Percentiles rank a stretch among this genome's conserved stretches.
Conservation (phyloP, 257 asterid genomes). For the Anisodus tanguticus region DNA sequence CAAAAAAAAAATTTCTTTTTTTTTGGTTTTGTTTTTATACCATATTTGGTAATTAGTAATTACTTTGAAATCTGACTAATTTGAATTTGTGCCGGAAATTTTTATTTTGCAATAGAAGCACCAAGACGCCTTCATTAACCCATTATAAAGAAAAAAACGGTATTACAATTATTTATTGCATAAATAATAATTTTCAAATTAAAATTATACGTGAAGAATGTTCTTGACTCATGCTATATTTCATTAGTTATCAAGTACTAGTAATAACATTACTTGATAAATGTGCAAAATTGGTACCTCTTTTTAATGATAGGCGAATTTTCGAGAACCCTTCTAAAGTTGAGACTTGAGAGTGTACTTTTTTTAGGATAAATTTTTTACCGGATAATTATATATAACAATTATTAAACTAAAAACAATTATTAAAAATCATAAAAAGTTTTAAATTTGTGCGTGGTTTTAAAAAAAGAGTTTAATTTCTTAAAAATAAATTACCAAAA, state of each 20-base stretch:
- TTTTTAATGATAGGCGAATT: too few species aligned
- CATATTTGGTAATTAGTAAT: neutral
- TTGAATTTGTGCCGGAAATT: neutral
- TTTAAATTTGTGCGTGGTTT: neutral
- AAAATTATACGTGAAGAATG: neutral
- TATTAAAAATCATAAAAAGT: neutral
- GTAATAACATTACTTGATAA: neutral
- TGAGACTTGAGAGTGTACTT: neutral
- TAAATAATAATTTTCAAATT: neutral
- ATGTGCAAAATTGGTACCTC: neutral
- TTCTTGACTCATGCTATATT: neutral
- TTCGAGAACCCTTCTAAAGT: too few species aligned
- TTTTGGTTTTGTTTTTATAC: neutral
- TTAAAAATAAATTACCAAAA: neutral
- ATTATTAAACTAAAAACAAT: too few species aligned
- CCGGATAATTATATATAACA: too few species aligned
- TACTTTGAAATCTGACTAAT: neutral
- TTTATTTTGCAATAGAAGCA: neutral
- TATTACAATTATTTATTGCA: neutral
- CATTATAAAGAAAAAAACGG: neutral
- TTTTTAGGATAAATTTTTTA: too few species aligned
- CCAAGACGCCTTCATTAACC: too few species aligned
- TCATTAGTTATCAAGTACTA: neutral
- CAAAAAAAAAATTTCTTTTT: too few species aligned
- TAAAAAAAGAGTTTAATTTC: neutral